Evolutionary conservation across 2,329 filamentous ascomycete genomes (phyloP), one percentile per base, ranked within the genome.

Genomic region (Tolypocladium ovalisporum): DNA sequence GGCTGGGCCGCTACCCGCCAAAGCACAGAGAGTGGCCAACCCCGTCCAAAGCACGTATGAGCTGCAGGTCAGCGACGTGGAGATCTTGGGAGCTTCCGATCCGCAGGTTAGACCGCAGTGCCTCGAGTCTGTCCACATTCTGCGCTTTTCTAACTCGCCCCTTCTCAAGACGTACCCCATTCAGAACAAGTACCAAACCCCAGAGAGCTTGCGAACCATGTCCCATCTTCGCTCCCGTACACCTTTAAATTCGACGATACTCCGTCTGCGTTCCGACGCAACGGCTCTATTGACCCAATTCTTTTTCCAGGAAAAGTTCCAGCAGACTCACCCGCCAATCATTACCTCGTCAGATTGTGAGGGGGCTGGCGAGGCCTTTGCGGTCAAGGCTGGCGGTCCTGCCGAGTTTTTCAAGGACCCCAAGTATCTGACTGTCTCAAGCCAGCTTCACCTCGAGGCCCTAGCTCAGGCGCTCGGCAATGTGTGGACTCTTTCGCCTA

Each of bases 281-380:
- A 87, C 91, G 61, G 82, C 85, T 54, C 80, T 85, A 52, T 71
- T 96, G 49, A 89, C 84, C 56, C 81, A 80, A 52, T 93, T 91
- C 73, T 97, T 97, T 73, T 79, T 81, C 52, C 73, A 77, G 32
- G 80, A 84, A 59, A 79, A 84, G 57, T 93, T 89, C 66, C 80
- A 89, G 58, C 88, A 97, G 73, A 90, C 89, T 9, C 93, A 97
- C 64, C 90, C 94, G 4, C 94, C 94, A 5, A 86, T 97, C 66
- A 89, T 99, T 66, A 97, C 94, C 1, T 97, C 93, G 0, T 96
- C 93, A 0, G 94, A 99, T 67, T 99, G 94, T 67, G 94, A 99
- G 75, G 94, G 94, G 4, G 94, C 92, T 2, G 94, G 94, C 0
- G 92, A 97, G 69, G 93, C 95, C 22, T 99, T 99, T 67, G 84